Base-by-base conservation (phyloP, 1,284 basidiomycete genomes). In the Malassezia sympodialis region DNA sequence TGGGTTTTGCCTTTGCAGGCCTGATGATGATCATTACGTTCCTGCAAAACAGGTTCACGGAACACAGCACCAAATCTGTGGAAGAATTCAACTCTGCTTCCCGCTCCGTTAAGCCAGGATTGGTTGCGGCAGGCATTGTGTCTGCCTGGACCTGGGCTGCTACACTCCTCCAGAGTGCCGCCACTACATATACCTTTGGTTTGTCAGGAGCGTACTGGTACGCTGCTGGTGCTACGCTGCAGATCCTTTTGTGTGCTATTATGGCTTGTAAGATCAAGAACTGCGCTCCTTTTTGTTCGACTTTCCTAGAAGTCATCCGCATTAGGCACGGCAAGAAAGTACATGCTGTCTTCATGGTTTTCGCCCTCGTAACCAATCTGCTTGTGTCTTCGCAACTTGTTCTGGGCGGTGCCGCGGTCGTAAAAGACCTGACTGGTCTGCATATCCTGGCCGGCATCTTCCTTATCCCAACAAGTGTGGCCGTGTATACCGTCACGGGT, bases 91-190 rank as follows among this genome's bases (percentile, higher is more conserved):
- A 62, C 15, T 66, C 63, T 4, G 71, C 71, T 0, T 66, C 66
- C 2, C 67, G 68, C 23, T 66, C 63, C 7, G 66, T 76, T 46
- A 90, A 90, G 64, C 88, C 90, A 2, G 90, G 88, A 7, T 79
- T 94, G 39, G 90, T 93, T 56, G 90, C 89, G 0, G 82, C 87
- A 10, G 89, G 88, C 7, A 90, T 93, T 59, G 87, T 91, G 12
- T 81, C 63, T 8, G 68, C 68, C 1, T 66, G 67, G 68, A 69
- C 67, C n/a, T 67, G 71, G 74, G 67, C 70, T 1, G 75, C 80
- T 0, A 83, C 82, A 0, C 76, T 84, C 0, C 76, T 83, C 8
- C 81, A 82, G 61, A 80, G 79, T 2, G 79, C 79, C 48, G 80
- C 82, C 0, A 83, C 88, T 0, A 60, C 63, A 0, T 60, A 47